Evolutionary conservation across 345 rosid species (phyloP), one percentile per base, ranked within the genome.

Genomic region (Euphorbia lathyris): DNA sequence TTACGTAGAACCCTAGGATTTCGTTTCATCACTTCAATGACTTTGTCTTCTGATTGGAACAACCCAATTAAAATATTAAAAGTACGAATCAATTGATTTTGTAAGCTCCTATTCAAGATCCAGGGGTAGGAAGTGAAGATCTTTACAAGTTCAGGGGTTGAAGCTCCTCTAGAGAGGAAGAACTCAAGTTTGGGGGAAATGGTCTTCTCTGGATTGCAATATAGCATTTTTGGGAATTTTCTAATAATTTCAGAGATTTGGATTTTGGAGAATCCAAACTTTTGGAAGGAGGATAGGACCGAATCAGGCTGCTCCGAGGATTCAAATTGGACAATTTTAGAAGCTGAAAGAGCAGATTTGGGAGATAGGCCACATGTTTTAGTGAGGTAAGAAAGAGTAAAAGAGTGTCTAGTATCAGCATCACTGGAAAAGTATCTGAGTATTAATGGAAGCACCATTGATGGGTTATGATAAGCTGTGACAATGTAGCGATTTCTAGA

Each of bases 381-480:
- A 0, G 77, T 60, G 58, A 81, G 85, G 78, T 81, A 83, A 1
- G 83, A 84, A 16, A 78, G 73, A 19, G 81, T 57, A 52, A 82
- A 79, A 0, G 81, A 68, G 4, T 22, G 17, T 26, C 51, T 19
- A 10, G 27, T 69, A 5, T 32, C 36, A 32, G 73, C 65, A 20
- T 45, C 9, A 10, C 8, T 70, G 19, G 67, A 61, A 27, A 63
- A 13, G 57, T 16, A 70, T 67, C 70, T 60, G 25, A 65, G 42
- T 9, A 25, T 9, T 27, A 23, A 22, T 20, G 23, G n/a, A n/a
- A 32, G 1, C 0, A 2, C 32, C 9, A 23, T 42, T 23, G 66
- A 42, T 63, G 52, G 52, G 30, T 63, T 63, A 40, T 63, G 66
- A 25, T 32, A 6, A n/a, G n/a, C 22, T n/a, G 40, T 2, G 12